These are phyloP conservation scores for Podaxis sp. DNA, from an alignment of 768 basidiomycete genomes.

Conservation along the genomic window DNA sequence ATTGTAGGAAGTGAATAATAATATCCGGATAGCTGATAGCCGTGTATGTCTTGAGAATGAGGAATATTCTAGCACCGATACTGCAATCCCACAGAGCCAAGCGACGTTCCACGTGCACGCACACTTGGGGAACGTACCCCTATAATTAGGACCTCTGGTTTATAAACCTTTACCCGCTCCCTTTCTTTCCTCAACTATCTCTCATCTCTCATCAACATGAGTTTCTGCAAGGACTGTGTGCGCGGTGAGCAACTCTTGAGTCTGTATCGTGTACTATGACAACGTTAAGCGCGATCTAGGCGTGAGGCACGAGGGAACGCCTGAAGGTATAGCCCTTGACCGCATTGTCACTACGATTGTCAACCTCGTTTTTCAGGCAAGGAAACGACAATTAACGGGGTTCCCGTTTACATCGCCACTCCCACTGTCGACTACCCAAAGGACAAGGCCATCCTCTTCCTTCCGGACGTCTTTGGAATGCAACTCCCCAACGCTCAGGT, in stretches of 20 bases:
- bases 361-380: constrained; percentile 35
- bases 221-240: constrained; percentile 51
- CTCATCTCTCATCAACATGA: constrained; percentile 26
- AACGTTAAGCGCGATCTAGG: constrained; percentile 31
- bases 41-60: background rate
- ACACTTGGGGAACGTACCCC: background rate
- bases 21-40: background rate
- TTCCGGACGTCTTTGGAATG: constrained; percentile 54
- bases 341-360: background rate
- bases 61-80: background rate
- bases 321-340: constrained; percentile 33
- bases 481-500: constrained; percentile 47
- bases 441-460: constrained; percentile 55
- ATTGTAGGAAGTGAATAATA: background rate
- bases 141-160: background rate
- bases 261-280: background rate
- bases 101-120: background rate
- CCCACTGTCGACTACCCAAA: constrained; percentile 51
- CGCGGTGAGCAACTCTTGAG: constrained; percentile 37
- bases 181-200: background rate
- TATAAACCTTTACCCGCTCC: constrained; percentile 5
- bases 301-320: constrained; percentile 49
- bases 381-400: constrained; percentile 45
- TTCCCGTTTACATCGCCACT: constrained; percentile 52
- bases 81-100: background rate